Conservation (phyloP, 1,139 yeast species). For the Suhomyces yuchorum region DNA sequence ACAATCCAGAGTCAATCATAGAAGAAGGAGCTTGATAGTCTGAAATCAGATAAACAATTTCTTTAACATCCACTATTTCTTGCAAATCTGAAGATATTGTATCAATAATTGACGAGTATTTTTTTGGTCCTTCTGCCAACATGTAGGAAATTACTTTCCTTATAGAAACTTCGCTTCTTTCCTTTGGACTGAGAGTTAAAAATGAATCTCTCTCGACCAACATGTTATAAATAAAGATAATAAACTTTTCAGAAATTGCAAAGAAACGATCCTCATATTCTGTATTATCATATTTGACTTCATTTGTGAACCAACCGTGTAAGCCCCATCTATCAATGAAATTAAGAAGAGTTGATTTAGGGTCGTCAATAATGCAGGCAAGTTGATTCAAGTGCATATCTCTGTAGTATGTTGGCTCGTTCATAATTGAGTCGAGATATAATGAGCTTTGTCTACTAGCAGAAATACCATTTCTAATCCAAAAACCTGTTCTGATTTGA, state of each 20-base stretch:
- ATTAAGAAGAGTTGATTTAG: slow-evolving; percentile 45
- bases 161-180: slow-evolving; percentile 26
- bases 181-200: slow-evolving; percentile 29
- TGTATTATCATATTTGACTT: slow-evolving; percentile 38
- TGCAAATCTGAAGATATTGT: slow-evolving; percentile 38
- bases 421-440: slow-evolving; percentile 38
- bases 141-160: slow-evolving; percentile 46
- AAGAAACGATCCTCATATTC: slow-evolving; percentile 60
- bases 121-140: slow-evolving; percentile 54
- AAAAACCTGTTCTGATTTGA: slow-evolving; percentile 77
- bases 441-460: slow-evolving; percentile 50
- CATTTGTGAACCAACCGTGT: slow-evolving; percentile 51
- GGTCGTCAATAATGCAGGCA: slow-evolving; percentile 47
- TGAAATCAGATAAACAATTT: slow-evolving; percentile 40
- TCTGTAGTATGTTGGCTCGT: slow-evolving; percentile 38
- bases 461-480: slow-evolving; percentile 84
- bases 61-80: slow-evolving; percentile 41
- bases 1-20: slow-evolving; percentile 43
- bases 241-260: slow-evolving; percentile 53
- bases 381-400: slow-evolving; percentile 64
- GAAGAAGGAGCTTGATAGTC: slow-evolving; percentile 46
- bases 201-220: slow-evolving; percentile 58
- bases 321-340: slow-evolving; percentile 66
- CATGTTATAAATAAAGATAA: slow-evolving; percentile 57
- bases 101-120: slow-evolving; percentile 52